Conservation (phyloP, 108 stramenopile genomes). For the Halocafeteria seosinensis region DNA sequence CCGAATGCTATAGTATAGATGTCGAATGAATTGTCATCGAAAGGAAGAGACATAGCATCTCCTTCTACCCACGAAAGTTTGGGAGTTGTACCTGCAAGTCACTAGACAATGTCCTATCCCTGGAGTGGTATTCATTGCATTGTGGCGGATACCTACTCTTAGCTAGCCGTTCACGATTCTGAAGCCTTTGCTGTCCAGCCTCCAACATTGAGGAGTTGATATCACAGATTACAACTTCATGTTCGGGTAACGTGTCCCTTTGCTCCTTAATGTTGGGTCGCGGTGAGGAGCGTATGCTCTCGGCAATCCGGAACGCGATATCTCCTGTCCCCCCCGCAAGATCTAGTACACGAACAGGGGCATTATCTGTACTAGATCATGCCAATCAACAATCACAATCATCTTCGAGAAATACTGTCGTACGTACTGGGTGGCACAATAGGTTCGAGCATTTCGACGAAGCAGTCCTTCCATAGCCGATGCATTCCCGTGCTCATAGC, state of each 20-base stretch:
- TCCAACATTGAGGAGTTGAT: slow-evolving; percentile 88
- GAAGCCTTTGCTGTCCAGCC: slow-evolving; percentile 58
- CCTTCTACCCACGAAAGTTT: slow-evolving; percentile 53
- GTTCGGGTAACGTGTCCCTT: neutral
- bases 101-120: too few relatives aligned
- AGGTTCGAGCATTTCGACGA: slow-evolving; percentile 42
- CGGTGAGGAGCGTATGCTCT: slow-evolving; percentile 48
- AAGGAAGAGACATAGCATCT: slow-evolving; percentile 79
- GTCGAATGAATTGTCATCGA: slow-evolving; percentile 71
- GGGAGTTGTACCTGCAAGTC: neutral
- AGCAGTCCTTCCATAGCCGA: slow-evolving; percentile 86
- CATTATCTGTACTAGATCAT: too few relatives aligned
- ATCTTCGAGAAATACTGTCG: too few relatives aligned
- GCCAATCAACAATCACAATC: too few relatives aligned
- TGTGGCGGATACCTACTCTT: too few relatives aligned
- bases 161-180: too few relatives aligned
- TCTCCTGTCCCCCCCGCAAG: slow-evolving; percentile 97
- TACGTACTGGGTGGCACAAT: neutral
- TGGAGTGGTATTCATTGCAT: too few relatives aligned
- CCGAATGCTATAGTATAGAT: slow-evolving; percentile 94
- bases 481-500: slow-evolving; percentile 80
- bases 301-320: slow-evolving; percentile 77
- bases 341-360: slow-evolving; percentile 51
- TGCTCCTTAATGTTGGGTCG: slow-evolving; percentile 40
- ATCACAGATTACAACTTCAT: slow-evolving; percentile 75